phyloP scores from a whole-genome alignment of 2,329 filamentous ascomycete species.

The Botrytis elliptica region DNA sequence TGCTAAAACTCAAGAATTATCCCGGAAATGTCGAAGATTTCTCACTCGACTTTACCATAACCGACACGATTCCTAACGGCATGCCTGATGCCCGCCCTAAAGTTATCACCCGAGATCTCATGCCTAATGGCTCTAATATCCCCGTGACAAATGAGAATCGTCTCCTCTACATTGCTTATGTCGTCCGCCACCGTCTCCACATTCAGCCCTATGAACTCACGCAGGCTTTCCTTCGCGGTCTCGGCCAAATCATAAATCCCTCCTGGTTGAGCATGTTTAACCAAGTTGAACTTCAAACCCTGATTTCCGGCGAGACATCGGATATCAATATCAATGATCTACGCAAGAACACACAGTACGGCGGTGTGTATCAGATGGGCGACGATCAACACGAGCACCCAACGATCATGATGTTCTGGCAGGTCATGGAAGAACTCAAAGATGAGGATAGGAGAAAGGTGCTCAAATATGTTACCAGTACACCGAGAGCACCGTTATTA shows the following conservation, averaged over 20 bases:
- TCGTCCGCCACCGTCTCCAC: constrained; percentile 82
- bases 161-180: constrained; percentile 89
- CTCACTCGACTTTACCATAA: constrained; percentile 83
- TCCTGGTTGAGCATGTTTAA: constrained; percentile 99
- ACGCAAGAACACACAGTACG: constrained; percentile 79
- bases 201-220: constrained; percentile 80
- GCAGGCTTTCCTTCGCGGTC: constrained; percentile 79
- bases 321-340: constrained; percentile 87
- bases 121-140: constrained; percentile 71
- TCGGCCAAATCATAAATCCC: constrained; percentile 84
- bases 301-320: constrained; percentile 83
- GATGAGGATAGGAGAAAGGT: constrained; percentile 81
- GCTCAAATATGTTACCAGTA: constrained; percentile 93
- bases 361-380: constrained; percentile 85
- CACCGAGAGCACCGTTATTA: constrained; percentile 82
- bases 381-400: constrained; percentile 84
- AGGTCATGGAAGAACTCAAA: constrained; percentile 73
- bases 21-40: constrained; percentile 77
- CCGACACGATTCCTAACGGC: constrained; percentile 59
- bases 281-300: constrained; percentile 86
- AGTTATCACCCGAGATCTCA: constrained; percentile 72
- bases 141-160: constrained; percentile 89
- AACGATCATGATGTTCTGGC: constrained; percentile 86
- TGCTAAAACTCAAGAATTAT: constrained; percentile 82
- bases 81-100: constrained; percentile 49